Evolutionary conservation across 345 rosid genomes (phyloP).

Genomic region (Rubroshorea leprosula): DNA sequence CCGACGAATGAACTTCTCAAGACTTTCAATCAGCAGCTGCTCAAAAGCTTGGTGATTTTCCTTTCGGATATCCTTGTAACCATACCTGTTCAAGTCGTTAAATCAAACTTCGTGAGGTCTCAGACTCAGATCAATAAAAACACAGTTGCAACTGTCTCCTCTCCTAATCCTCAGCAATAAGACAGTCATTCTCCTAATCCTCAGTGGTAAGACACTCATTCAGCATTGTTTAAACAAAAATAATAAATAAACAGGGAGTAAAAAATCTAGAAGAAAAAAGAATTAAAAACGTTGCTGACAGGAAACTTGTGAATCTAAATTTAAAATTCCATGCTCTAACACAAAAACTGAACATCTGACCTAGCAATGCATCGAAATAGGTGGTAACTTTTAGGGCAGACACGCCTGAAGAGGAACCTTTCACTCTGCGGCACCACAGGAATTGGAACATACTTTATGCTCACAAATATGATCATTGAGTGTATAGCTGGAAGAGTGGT

Average conservation of each 20-base stretch:
- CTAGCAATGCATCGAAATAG: constrained; percentile 97
- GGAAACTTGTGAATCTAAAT: too few species aligned
- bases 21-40: constrained; percentile 95
- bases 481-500: constrained; percentile 97
- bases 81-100: constrained; percentile 53
- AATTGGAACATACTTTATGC: constrained; percentile 93
- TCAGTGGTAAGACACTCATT: neutral
- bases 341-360: constrained; percentile 31
- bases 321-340: too few species aligned
- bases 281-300: too few species aligned
- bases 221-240: too few species aligned
- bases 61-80: constrained; percentile 91
- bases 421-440: constrained; percentile 93
- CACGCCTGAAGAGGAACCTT: constrained; percentile 94
- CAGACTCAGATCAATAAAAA: too few species aligned
- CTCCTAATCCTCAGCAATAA: too few species aligned
- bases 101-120: neutral
- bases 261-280: too few species aligned
- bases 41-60: constrained; percentile 95
- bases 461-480: constrained; percentile 93
- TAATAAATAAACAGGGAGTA: too few species aligned
- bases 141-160: too few species aligned
- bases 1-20: constrained; percentile 91
- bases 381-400: constrained; percentile 84
- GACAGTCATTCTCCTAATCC: too few species aligned